Conservation (phyloP, 2,329 filamentous ascomycete species). For the Sclerotiophoma versabilis region DNA sequence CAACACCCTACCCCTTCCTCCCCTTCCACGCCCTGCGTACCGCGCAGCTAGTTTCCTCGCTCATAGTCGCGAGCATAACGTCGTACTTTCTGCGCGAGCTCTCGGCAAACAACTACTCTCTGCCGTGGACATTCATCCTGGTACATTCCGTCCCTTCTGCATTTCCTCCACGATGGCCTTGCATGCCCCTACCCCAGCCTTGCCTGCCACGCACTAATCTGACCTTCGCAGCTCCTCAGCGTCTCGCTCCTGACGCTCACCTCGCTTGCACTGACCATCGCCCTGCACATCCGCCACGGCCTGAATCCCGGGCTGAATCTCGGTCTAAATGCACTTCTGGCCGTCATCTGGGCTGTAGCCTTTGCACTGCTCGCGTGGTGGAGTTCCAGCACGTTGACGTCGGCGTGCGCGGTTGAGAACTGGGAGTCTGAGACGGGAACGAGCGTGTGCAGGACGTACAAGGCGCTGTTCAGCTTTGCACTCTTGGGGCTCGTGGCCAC, state of each 20-base stretch:
- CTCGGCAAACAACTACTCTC: slow-evolving; percentile 57
- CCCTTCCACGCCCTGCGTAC: slow-evolving; percentile 53
- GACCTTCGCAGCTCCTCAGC: slow-evolving; percentile 55
- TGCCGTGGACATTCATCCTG: slow-evolving; percentile 67
- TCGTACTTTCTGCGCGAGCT: slow-evolving; percentile 64
- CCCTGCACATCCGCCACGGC: slow-evolving; percentile 60
- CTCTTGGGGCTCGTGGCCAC: slow-evolving; percentile 57
- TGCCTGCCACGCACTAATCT: neutral
- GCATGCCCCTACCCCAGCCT: neutral
- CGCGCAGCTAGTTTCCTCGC: slow-evolving; percentile 52
- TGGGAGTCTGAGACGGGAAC: slow-evolving; percentile 65
- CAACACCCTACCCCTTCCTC: slow-evolving; percentile 53
- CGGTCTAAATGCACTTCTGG: slow-evolving; percentile 56
- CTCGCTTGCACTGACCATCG: slow-evolving; percentile 55
- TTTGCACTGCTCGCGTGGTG: slow-evolving; percentile 63
- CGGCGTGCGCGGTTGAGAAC: slow-evolving; percentile 57
- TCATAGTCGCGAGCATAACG: slow-evolving; percentile 63
- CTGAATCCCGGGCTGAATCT: slow-evolving; percentile 62
- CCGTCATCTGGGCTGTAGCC: slow-evolving; percentile 60
- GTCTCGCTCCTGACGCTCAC: slow-evolving; percentile 61
- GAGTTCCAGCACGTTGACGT: slow-evolving; percentile 60
- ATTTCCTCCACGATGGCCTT: no score
- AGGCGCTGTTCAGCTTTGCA: slow-evolving; percentile 65
- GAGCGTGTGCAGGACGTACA: slow-evolving; percentile 65
- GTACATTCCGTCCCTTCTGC: no score